Evolutionary conservation across 2,329 filamentous ascomycete species (phyloP).

Genomic region (Ilyonectria mors-panacis): DNA sequence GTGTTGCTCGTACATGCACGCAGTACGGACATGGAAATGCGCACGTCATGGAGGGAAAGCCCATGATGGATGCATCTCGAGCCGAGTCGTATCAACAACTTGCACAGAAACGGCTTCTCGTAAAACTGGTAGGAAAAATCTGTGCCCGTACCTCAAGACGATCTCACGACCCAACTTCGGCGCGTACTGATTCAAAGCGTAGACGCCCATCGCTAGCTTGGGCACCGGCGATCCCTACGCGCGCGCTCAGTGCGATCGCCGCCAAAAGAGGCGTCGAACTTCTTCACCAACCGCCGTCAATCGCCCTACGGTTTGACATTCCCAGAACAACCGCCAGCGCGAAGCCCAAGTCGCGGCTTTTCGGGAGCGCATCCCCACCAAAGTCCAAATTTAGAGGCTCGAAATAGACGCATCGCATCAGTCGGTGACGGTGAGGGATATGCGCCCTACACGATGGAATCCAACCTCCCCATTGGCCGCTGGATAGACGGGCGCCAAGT

Average conservation of each 20-base stretch:
- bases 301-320: background rate
- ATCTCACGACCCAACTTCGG: background rate
- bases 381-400: constrained; percentile 1
- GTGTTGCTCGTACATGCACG: background rate
- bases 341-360: background rate
- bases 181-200: background rate
- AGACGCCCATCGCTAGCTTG: background rate
- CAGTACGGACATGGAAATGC: background rate
- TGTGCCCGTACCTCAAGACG: background rate
- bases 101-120: no score
- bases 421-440: constrained; percentile 7
- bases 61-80: background rate
- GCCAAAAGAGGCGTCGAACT: background rate
- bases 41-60: background rate
- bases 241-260: background rate
- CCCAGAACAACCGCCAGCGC: background rate
- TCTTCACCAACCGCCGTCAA: background rate
- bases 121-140: background rate
- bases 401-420: background rate
- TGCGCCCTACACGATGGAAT: background rate
- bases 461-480: background rate
- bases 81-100: background rate
- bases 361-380: background rate
- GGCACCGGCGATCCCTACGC: background rate
- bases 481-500: background rate